These are phyloP conservation scores for Chaetomium globosum DNA, from an alignment of 2,329 filamentous ascomycete genomes.

Conservation along the genomic window DNA sequence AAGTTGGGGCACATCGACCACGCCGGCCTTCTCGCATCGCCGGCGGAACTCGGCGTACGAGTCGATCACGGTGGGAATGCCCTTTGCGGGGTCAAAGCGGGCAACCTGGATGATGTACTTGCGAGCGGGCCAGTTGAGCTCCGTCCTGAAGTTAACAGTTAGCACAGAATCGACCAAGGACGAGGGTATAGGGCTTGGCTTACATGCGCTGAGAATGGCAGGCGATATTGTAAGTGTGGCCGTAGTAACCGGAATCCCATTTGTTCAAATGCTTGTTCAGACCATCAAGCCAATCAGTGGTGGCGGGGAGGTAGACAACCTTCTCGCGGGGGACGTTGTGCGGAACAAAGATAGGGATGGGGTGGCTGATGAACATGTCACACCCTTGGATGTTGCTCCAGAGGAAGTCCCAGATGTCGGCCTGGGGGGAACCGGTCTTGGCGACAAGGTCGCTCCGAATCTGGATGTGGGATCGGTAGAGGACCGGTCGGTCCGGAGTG, in stretches of 20 bases:
- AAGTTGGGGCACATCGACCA: conserved; percentile 66
- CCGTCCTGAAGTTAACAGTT: conserved; percentile 43
- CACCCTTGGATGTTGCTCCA: conserved; percentile 71
- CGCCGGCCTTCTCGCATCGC: conserved; percentile 56
- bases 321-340: conserved; percentile 64
- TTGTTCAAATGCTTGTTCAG: conserved; percentile 73
- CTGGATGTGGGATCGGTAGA: conserved; percentile 83
- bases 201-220: conserved; percentile 62
- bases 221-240: conserved; percentile 69
- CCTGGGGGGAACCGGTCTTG: conserved; percentile 65
- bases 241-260: conserved; percentile 74
- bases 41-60: conserved; percentile 73
- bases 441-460: conserved; percentile 73
- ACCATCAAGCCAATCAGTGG: conserved; percentile 82
- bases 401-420: conserved; percentile 73
- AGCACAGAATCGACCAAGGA: conserved; percentile 18
- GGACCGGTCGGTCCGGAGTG: conserved; percentile 72
- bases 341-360: conserved; percentile 75
- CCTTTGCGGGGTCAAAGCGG: conserved; percentile 82
- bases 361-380: conserved; percentile 81
- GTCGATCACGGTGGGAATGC: conserved; percentile 75
- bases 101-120: conserved; percentile 80
- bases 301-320: conserved; percentile 76
- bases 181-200: conserved; percentile 21
- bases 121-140: conserved; percentile 60